Base-by-base conservation (phyloP, 208 protist species). In the Crithidia fasciculata region DNA sequence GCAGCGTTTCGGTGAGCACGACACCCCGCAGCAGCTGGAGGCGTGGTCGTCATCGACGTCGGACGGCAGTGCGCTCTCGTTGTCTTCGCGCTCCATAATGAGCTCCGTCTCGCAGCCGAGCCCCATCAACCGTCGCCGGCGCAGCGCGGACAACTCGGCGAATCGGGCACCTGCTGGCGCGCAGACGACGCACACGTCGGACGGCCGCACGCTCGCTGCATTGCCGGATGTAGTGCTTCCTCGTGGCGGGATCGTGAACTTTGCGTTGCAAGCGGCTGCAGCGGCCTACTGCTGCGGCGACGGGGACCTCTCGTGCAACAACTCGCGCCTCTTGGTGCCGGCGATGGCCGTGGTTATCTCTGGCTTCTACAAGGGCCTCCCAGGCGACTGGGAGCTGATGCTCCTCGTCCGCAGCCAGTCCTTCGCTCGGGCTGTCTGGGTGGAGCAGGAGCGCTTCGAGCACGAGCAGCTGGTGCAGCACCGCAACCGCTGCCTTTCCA, bases 341-440 rank as follows among this genome's bases (percentile, higher is more conserved):
- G 13, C 49, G 18, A 57, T 69, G 52, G 12, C 52, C n/a, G 15
- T 52, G 18, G 49, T 39, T 13, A 59, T 69, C 40, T 40, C 13
- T 8, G 15, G 64, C 37, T 69, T 69, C 2, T 59, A 28, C 50
- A 52, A 49, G 9, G 64, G 64, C 36, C 13, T 39, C 52, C 36
- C 64, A 3, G 4, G 39, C 2, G 64, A 69, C 40, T 69, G 64
- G 64, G 64, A 69, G n/a, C 57, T 45, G n/a, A 52, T 69, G 50
- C 37, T 69, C 4, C 64, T 69, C 64, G 64, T 69, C 6, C 64
- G 50, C 52, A 13, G 49, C 52, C 52, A 69, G 39, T 59, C 64
- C 40, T 52, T 69, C 16, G 28, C 37, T 0, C 64, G 64, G 0
- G 49, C 64, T 5, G 16, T 59, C 2, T 3, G 13, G 36, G 52